A percentile compares a stretch with the other conserved stretches of the same genome.
Evolutionary conservation across 169 alveolate genomes (phyloP).

Genomic region (Plasmodium knowlesi): DNA sequence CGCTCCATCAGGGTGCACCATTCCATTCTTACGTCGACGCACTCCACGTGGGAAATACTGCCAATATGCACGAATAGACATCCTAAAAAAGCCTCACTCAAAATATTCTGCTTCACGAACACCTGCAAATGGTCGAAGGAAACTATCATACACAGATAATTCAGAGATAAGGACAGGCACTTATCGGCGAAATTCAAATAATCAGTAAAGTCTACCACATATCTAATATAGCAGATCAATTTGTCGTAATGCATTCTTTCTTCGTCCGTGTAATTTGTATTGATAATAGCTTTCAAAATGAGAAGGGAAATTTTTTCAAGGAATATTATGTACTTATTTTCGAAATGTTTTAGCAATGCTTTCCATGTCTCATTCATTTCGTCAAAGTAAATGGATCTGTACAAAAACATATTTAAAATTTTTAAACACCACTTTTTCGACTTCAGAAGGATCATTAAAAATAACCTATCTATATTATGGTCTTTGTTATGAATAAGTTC

Average conservation of each 20-base stretch:
- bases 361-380: conserved; percentile 72
- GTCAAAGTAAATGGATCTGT: conserved; percentile 48
- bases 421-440: conserved; percentile 65
- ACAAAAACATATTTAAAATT: conserved; percentile 64
- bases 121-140: conserved; percentile 35
- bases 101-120: conserved; percentile 55
- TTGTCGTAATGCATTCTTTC: conserved; percentile 17
- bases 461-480: conserved; percentile 25
- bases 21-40: conserved; percentile 35
- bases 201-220: conserved; percentile 42
- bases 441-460: conserved; percentile 22
- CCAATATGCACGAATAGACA: conserved; percentile 34
- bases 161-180: conserved; percentile 30
- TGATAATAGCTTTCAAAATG: conserved; percentile 48
- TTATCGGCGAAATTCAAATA: conserved; percentile 51
- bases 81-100: conserved; percentile 34
- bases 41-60: conserved; percentile 60
- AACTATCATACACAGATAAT: conserved; percentile 44
- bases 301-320: conserved; percentile 53
- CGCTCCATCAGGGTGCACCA: background rate
- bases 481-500: conserved; percentile 20
- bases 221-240: conserved; percentile 40
- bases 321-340: conserved; percentile 47
- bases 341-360: conserved; percentile 29
- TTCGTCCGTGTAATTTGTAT: conserved; percentile 42